phyloP scores from a whole-genome alignment of 306 rosid genomes.

The Prunus campanulata region DNA sequence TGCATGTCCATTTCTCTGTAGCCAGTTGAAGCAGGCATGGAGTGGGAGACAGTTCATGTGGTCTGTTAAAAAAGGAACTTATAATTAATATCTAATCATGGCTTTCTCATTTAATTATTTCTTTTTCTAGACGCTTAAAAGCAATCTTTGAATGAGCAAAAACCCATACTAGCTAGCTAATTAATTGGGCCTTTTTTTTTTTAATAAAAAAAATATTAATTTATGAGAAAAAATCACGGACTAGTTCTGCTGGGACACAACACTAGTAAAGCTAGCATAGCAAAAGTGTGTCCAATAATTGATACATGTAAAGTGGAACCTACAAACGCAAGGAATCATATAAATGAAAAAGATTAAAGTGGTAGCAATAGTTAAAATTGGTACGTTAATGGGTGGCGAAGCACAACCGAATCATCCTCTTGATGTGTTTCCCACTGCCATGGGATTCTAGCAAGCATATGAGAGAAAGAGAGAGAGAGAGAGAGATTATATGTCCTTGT shows the following conservation, averaged over 20 bases:
- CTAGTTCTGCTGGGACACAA: neutral
- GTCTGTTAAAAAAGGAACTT: constrained; percentile 34
- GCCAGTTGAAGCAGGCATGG: constrained; percentile 41
- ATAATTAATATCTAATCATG: constrained; percentile 42
- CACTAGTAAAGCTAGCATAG: constrained; percentile 8
- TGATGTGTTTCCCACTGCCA: constrained; percentile 67
- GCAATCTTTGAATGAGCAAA: constrained; percentile 42
- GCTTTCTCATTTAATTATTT: constrained; percentile 12
- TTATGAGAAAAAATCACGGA: neutral
- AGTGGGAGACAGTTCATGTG: constrained; percentile 90
- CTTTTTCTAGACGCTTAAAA: constrained; percentile 21
- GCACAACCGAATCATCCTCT: constrained; percentile 48
- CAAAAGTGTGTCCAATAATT: constrained; percentile 21
- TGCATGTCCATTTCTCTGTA: constrained; percentile 54
- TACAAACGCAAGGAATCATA: neutral
- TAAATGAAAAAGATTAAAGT: constrained; percentile 42
- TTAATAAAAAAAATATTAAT: neutral
- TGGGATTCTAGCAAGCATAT: constrained; percentile 24
- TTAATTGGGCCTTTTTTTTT: neutral
- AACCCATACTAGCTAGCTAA: constrained; percentile 8
- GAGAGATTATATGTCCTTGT: constrained; percentile 30
- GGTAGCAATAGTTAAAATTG: constrained; percentile 43
- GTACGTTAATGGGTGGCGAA: constrained; percentile 46
- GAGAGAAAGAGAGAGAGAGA: constrained; percentile 20
- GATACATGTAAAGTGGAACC: constrained; percentile 1